phyloP scores from a whole-genome alignment of 2,329 filamentous ascomycete species.

The Dothideomycetidae sp. region DNA sequence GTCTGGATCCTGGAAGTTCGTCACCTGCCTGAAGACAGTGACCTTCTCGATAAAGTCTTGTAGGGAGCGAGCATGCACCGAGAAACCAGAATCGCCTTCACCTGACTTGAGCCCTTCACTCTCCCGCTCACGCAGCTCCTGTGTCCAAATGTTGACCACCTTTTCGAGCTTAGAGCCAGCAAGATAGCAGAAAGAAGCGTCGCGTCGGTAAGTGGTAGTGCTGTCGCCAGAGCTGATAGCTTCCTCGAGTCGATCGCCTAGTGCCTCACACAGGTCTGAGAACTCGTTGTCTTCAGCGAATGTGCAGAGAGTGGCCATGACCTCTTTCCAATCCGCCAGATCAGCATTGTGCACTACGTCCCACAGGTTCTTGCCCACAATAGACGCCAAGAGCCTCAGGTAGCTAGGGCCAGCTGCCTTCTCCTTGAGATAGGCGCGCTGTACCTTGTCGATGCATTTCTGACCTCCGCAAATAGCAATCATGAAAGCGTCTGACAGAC shows the following conservation, averaged over 20 bases:
- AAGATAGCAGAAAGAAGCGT: slow-evolving; percentile 92
- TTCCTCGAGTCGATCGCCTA: slow-evolving; percentile 82
- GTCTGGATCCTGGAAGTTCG: slow-evolving; percentile 76
- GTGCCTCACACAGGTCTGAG: slow-evolving; percentile 81
- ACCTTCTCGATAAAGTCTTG: slow-evolving; percentile 98
- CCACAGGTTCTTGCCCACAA: slow-evolving; percentile 95
- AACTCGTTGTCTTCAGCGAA: slow-evolving; percentile 88
- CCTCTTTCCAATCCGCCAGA: slow-evolving; percentile 86
- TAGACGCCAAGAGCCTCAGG: slow-evolving; percentile 73
- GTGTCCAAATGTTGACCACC: slow-evolving; percentile 86
- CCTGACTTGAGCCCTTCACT: slow-evolving; percentile 51
- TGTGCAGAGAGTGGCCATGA: slow-evolving; percentile 90
- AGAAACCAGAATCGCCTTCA: slow-evolving; percentile 67
- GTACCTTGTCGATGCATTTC: slow-evolving; percentile 84
- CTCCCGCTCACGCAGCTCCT: slow-evolving; percentile 76
- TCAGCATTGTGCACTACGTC: slow-evolving; percentile 96
- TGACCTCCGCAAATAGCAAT: slow-evolving; percentile 94
- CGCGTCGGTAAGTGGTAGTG: slow-evolving; percentile 47
- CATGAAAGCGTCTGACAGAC: slow-evolving; percentile 92
- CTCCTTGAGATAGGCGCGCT: slow-evolving; percentile 75
- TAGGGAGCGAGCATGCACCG: slow-evolving; percentile 73
- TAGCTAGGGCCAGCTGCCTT: slow-evolving; percentile 80
- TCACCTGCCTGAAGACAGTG: slow-evolving; percentile 86
- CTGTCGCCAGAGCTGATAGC: slow-evolving; percentile 39
- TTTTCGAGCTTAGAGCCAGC: slow-evolving; percentile 95